Evolutionary conservation across 2,329 filamentous ascomycete genomes (phyloP).

Genomic region (Fusarium fujikuroi): DNA sequence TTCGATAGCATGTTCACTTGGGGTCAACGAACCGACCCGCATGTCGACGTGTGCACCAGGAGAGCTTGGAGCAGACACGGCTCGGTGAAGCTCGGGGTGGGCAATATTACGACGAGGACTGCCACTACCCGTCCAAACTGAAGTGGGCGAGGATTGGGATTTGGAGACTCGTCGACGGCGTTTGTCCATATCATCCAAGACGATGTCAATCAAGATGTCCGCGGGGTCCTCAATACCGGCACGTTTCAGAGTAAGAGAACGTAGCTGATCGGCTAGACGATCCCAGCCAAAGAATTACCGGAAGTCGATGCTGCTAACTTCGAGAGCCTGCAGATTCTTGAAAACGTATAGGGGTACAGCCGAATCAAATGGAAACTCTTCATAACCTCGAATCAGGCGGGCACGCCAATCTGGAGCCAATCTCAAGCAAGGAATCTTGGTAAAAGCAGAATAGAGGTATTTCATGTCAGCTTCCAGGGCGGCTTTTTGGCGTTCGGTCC

Average conservation of each 20-base stretch:
- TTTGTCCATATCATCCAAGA: conserved; percentile 96
- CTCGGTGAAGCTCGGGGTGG: conserved; percentile 70
- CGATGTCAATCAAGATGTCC: conserved; percentile 91
- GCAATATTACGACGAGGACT: conserved; percentile 71
- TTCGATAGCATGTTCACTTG: conserved; percentile 61
- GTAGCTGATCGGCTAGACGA: conserved; percentile 87
- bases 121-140: conserved; percentile 69
- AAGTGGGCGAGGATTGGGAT: conserved; percentile 80
- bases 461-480: conserved; percentile 88
- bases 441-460: conserved; percentile 97
- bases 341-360: conserved; percentile 96
- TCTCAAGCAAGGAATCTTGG: conserved; percentile 93
- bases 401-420: conserved; percentile 94
- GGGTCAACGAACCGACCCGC: conserved; percentile 68
- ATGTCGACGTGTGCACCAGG: conserved; percentile 63
- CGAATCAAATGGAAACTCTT: conserved; percentile 98
- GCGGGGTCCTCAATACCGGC: conserved; percentile 89
- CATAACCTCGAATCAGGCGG: conserved; percentile 88
- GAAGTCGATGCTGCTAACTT: conserved; percentile 96
- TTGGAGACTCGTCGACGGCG: conserved; percentile 89
- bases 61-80: conserved; percentile 75
- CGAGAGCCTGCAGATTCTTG: conserved; percentile 94
- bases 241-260: conserved; percentile 88
- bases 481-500: conserved; percentile 89
- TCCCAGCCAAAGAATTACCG: conserved; percentile 99